Percentiles rank a stretch among this genome's conserved stretches.
Conservation (phyloP, 345 rosid genomes). For the Durio zibethinus region DNA sequence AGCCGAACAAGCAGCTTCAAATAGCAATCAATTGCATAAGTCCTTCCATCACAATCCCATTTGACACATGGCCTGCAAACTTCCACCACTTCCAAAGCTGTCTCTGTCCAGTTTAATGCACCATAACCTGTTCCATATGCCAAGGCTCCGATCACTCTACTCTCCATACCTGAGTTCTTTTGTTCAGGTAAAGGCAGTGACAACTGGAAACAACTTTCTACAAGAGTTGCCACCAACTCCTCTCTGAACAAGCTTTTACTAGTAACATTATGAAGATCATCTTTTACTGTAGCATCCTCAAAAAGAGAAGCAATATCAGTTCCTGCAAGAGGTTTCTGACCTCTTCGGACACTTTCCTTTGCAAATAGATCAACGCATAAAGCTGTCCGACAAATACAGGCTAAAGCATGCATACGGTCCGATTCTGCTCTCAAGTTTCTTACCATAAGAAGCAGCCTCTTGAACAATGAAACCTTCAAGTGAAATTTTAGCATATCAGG, state of each 20-base stretch:
- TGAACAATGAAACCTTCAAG: slow-evolving; percentile 87
- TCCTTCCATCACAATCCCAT: slow-evolving; percentile 99
- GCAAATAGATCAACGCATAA: slow-evolving; percentile 98
- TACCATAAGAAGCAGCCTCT: slow-evolving; percentile 93
- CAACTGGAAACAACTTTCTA: slow-evolving; percentile 98
- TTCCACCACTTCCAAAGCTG: slow-evolving; percentile 96
- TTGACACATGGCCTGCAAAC: slow-evolving; percentile 95
- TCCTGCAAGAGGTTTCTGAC: slow-evolving; percentile 95
- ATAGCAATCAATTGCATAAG: slow-evolving; percentile 94
- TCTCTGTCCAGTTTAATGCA: slow-evolving; percentile 97
- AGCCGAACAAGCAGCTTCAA: slow-evolving; percentile 90
- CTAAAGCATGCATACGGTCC: slow-evolving; percentile 97
- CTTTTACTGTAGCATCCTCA: slow-evolving; percentile 84
- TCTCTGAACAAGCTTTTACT: slow-evolving; percentile 94
- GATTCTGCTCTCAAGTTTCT: slow-evolving; percentile 97
- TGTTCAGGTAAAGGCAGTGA: slow-evolving; percentile 95
- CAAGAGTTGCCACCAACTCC: slow-evolving; percentile 92
- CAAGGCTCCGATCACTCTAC: slow-evolving; percentile 97
- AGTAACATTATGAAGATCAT: slow-evolving; percentile 71
- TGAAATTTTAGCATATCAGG: slow-evolving; percentile 25
- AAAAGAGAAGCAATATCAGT: slow-evolving; percentile 95
- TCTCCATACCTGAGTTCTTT: slow-evolving; percentile 89
- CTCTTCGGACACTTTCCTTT: slow-evolving; percentile 92
- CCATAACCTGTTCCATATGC: slow-evolving; percentile 99
- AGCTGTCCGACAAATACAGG: slow-evolving; percentile 96